Conservation (phyloP, 805 yeast genomes). For the Ogataea trehaloabstinens region DNA sequence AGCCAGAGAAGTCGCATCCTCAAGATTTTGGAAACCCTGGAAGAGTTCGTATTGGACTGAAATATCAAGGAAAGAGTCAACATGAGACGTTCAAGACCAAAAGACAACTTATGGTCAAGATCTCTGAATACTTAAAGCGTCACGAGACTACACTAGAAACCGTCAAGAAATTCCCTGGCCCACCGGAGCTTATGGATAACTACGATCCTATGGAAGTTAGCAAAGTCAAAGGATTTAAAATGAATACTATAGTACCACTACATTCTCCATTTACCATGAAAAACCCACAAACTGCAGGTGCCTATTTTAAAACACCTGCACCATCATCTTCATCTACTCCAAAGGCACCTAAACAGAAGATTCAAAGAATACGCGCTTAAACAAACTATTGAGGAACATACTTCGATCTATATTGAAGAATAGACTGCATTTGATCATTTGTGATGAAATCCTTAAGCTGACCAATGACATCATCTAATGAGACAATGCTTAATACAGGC, state of each 20-base stretch:
- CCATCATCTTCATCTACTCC: slow-evolving; percentile 27
- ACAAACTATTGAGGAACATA: slow-evolving; percentile 39
- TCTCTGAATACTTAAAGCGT: slow-evolving; percentile 57
- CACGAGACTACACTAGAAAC: slow-evolving; percentile 69
- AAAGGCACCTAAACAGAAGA: slow-evolving; percentile 53
- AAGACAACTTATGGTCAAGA: slow-evolving; percentile 58
- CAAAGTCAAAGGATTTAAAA: slow-evolving; percentile 77
- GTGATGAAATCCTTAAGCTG: slow-evolving; percentile 55
- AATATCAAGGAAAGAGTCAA: slow-evolving; percentile 43
- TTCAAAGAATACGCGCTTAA: slow-evolving; percentile 52
- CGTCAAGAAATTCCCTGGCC: slow-evolving; percentile 64
- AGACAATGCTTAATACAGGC: slow-evolving; percentile 82
- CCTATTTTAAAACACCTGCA: slow-evolving; percentile 56
- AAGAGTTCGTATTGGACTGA: slow-evolving; percentile 76
- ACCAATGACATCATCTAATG: slow-evolving; percentile 68
- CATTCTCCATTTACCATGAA: slow-evolving; percentile 78
- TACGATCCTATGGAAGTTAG: slow-evolving; percentile 64
- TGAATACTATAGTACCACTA: slow-evolving; percentile 87
- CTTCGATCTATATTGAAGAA: slow-evolving; percentile 55
- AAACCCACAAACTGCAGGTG: slow-evolving; percentile 74
- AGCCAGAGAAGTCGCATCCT: slow-evolving; percentile 87
- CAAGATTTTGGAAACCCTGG: slow-evolving; percentile 98
- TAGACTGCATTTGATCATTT: slow-evolving; percentile 53
- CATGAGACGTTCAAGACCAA: slow-evolving; percentile 45
- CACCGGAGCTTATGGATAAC: slow-evolving; percentile 53